Conservation (phyloP, 495 filamentous ascomycete genomes). For the Penicillium macrosclerotiorum region DNA sequence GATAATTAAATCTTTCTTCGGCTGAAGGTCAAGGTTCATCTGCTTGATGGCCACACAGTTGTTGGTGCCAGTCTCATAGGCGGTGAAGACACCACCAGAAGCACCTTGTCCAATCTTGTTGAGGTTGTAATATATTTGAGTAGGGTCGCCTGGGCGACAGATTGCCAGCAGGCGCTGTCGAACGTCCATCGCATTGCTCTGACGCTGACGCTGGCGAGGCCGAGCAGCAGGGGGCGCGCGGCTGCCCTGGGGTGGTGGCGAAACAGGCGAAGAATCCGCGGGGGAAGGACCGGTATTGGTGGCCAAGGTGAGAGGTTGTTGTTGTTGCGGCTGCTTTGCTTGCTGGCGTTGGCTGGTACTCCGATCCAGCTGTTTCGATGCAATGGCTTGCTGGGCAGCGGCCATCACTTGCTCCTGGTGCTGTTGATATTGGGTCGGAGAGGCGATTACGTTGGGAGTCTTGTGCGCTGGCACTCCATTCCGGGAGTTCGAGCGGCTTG, state of each 20-base stretch:
- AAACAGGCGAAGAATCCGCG: conserved; percentile 30
- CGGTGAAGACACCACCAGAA: conserved; percentile 92
- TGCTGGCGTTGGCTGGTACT: conserved; percentile 67
- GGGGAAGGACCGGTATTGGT: conserved; percentile 23
- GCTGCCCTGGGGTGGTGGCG: conserved; percentile 58
- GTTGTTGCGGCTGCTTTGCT: conserved; percentile 26
- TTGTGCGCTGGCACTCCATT: conserved; percentile 37
- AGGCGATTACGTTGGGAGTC: conserved; percentile 30
- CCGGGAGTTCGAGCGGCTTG: conserved; percentile 39
- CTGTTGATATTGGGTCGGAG: conserved; percentile 69
- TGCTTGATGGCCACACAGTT: conserved; percentile 97
- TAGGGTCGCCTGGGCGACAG: conserved; percentile 84
- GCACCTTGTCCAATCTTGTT: conserved; percentile 98
- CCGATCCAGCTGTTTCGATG: conserved; percentile 54
- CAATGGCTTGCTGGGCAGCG: conserved; percentile 67
- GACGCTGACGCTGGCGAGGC: conserved; percentile 72
- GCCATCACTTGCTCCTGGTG: conserved; percentile 80
- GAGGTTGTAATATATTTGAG: conserved; percentile 78
- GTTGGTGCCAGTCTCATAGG: conserved; percentile 79
- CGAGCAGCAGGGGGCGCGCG: conserved; percentile 59
- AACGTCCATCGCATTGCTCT: conserved; percentile 77
- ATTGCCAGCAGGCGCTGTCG: conserved; percentile 79
- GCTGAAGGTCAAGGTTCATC: conserved; percentile 98
- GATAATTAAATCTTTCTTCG: conserved; percentile 98
- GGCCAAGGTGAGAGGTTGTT: conserved; percentile 17